phyloP scores from a whole-genome alignment of 2,329 filamentous ascomycete genomes.

The Massarina eburnea region DNA sequence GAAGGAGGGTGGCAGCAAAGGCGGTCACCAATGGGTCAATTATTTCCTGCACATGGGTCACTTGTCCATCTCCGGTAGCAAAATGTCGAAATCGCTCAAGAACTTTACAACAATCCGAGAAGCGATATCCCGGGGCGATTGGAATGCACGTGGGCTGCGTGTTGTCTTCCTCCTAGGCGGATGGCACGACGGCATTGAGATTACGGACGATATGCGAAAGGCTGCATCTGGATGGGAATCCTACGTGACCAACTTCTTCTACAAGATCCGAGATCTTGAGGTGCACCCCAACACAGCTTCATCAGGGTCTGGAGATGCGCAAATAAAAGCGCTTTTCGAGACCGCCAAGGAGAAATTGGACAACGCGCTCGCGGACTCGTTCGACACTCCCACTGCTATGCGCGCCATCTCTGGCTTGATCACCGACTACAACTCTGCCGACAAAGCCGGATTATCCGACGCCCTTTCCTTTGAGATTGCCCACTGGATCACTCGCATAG shows the following conservation, averaged over 20 bases:
- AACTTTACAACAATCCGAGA: conserved; percentile 94
- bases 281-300: conserved; percentile 35
- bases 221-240: conserved; percentile 78
- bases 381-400: conserved; percentile 83
- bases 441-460: conserved; percentile 45
- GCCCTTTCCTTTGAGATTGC: conserved; percentile 59
- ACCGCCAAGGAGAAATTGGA: conserved; percentile 61
- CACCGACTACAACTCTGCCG: conserved; percentile 68
- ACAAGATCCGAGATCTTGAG: conserved; percentile 57
- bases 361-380: conserved; percentile 75
- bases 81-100: conserved; percentile 95
- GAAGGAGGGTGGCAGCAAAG: conserved; percentile 52
- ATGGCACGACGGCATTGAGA: conserved; percentile 91
- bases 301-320: conserved; percentile 39
- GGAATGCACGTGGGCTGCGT: conserved; percentile 77
- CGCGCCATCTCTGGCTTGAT: conserved; percentile 75
- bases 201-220: conserved; percentile 78
- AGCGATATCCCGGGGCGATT: conserved; percentile 68
- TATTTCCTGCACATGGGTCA: conserved; percentile 98
- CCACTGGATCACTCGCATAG: conserved; percentile 79
- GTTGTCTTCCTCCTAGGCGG: conserved; percentile 84
- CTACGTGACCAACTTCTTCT: conserved; percentile 71
- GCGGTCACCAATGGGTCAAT: conserved; percentile 76
- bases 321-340: conserved; percentile 54
- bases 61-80: conserved; percentile 81